A percentile compares a stretch with the other conserved stretches of the same genome.
These are phyloP conservation scores for Lasiodiplodia citricola DNA, from an alignment of 2,329 filamentous ascomycete species.

Conservation along the genomic window DNA sequence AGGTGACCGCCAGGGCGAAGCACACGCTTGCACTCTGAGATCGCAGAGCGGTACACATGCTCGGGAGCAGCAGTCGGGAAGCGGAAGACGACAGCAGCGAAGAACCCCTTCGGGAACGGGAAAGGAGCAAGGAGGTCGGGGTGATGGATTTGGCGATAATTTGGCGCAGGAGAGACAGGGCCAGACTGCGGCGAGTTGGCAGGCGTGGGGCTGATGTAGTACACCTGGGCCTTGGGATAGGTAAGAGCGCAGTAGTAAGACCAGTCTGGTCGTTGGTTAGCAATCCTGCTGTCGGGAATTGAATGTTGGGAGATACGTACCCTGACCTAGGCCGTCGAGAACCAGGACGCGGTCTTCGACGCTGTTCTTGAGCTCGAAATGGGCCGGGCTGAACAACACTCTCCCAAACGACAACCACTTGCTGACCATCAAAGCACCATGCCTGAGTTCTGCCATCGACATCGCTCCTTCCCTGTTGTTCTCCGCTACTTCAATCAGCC, in stretches of 20 bases:
- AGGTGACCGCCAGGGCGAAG: constrained; percentile 78
- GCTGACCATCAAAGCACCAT: constrained; percentile 82
- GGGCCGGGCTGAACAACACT: constrained; percentile 79
- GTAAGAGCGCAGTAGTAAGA: constrained; percentile 84
- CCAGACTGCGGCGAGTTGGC: constrained; percentile 31
- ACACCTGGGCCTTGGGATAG: constrained; percentile 75
- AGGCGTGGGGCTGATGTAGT: constrained; percentile 63
- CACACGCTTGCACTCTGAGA: constrained; percentile 77
- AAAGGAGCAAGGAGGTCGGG: constrained; percentile 67
- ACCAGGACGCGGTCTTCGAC: constrained; percentile 72
- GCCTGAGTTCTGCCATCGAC: constrained; percentile 74
- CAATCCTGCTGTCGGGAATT: not conserved
- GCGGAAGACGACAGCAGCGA: constrained; percentile 76
- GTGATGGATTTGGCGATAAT: constrained; percentile 78
- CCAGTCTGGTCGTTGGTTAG: constrained; percentile 67
- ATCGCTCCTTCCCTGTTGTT: constrained; percentile 44
- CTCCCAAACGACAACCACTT: constrained; percentile 88
- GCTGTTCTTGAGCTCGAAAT: constrained; percentile 68
- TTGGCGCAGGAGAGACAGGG: constrained; percentile 50
- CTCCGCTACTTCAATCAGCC: constrained; percentile 55
- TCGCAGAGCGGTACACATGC: constrained; percentile 69
- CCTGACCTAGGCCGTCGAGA: constrained; percentile 81
- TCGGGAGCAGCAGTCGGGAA: constrained; percentile 75
- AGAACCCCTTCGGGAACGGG: constrained; percentile 77
- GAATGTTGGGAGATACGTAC: constrained; percentile 32